Percentiles rank a stretch among this genome's conserved stretches.
phyloP scores from a whole-genome alignment of 169 alveolate species.

The Amoebophrya sp. region DNA sequence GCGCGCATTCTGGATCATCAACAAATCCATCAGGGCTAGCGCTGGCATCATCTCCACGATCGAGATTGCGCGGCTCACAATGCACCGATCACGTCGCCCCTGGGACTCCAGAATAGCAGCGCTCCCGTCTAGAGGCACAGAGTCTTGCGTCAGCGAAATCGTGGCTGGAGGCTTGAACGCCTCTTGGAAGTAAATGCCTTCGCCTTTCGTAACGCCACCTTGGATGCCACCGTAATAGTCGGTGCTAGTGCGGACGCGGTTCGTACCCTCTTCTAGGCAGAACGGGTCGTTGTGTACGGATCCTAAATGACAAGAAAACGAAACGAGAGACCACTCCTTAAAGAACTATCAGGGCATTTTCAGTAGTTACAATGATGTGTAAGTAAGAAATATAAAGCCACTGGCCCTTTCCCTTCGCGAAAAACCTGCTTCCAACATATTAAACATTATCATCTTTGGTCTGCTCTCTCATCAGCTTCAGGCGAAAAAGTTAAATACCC shows the following conservation, averaged over 20 bases:
- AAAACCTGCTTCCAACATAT: too few relatives aligned
- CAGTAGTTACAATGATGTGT: too few relatives aligned
- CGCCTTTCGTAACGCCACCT: slow-evolving; percentile 65
- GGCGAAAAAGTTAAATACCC: too few relatives aligned
- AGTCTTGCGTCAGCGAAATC: slow-evolving; percentile 50
- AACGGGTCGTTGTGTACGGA: slow-evolving; percentile 59
- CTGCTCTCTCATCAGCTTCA: too few relatives aligned
- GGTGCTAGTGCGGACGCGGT: slow-evolving; percentile 41
- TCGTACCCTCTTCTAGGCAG: slow-evolving; percentile 22
- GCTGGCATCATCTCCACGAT: slow-evolving; percentile 62
- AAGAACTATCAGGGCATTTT: too few relatives aligned
- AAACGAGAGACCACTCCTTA: too few relatives aligned
- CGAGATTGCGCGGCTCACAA: slow-evolving; percentile 59
- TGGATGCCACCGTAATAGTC: slow-evolving; percentile 63
- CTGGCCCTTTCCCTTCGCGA: too few relatives aligned
- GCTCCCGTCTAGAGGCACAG: slow-evolving; percentile 45
- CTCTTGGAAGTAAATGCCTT: slow-evolving; percentile 35
- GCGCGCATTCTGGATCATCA: neutral
- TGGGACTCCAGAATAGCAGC: slow-evolving; percentile 39
- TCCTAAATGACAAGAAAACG: too few relatives aligned
- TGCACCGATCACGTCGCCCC: slow-evolving; percentile 60
- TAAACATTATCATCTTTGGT: too few relatives aligned
- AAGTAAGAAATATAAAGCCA: too few relatives aligned
- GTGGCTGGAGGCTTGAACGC: slow-evolving; percentile 61
- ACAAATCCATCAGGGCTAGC: slow-evolving; percentile 31